A percentile compares a stretch with the other conserved stretches of the same genome.
Conservation (phyloP, 306 rosid genomes). For the Quercus mongolica region DNA sequence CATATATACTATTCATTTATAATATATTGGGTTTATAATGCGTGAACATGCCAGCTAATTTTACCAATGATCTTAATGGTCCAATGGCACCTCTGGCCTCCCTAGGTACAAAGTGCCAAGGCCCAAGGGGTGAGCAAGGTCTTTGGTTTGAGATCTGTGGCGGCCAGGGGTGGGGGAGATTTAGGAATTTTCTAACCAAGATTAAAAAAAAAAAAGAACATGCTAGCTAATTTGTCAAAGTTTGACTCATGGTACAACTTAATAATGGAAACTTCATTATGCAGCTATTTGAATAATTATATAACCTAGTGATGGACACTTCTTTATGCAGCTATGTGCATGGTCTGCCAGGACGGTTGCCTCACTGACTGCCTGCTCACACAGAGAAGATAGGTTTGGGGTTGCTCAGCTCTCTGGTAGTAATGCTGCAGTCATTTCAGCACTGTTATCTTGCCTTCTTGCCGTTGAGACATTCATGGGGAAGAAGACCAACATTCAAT, state of each 20-base stretch:
- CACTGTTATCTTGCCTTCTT: slow-evolving; percentile 81
- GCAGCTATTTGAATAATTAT: not conserved
- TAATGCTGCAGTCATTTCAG: slow-evolving; percentile 70
- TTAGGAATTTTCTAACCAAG: not conserved
- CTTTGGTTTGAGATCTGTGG: too few species aligned
- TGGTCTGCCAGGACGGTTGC: slow-evolving; percentile 82
- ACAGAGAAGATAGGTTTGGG: slow-evolving; percentile 69
- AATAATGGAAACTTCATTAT: not conserved
- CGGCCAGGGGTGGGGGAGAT: too few species aligned
- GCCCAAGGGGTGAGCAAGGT: too few species aligned
- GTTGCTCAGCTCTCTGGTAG: slow-evolving; percentile 91
- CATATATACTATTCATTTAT: not conserved
- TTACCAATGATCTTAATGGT: not conserved
- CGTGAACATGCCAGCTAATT: not conserved
- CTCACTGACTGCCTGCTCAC: slow-evolving; percentile 73
- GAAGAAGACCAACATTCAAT: slow-evolving; percentile 71
- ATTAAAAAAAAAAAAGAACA: not conserved
- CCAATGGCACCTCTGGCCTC: too few species aligned
- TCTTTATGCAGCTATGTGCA: slow-evolving; percentile 52
- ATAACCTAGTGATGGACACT: not conserved
- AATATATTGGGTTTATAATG: not conserved
- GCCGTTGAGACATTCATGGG: slow-evolving; percentile 90
- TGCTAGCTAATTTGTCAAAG: not conserved
- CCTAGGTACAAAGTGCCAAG: too few species aligned
- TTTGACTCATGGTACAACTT: not conserved